Evolutionary conservation across 495 filamentous ascomycete genomes (phyloP), one percentile per base, ranked within the genome.

Genomic region (Penicillium dipodomyicola): DNA sequence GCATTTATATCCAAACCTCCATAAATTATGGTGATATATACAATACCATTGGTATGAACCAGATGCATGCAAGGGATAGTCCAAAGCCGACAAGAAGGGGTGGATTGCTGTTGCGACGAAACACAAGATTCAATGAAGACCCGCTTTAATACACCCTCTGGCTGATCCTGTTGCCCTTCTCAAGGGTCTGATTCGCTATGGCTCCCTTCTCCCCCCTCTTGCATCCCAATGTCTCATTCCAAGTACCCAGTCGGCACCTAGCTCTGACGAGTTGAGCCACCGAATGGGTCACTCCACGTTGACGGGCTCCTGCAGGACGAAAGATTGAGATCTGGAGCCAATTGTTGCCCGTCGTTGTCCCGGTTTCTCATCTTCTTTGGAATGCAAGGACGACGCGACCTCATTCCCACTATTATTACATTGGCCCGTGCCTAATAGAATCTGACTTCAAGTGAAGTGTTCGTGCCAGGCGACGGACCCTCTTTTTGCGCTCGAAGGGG

Each of bases 191-290:
- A 69, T 69, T 69, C 61, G 64, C 49, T 46, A 22, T 39, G 56
- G 46, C 25, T 25, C 23, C 42, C 47, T 58, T 29, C 43, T 14
- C 32, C 58, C 53, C 54, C 51, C 49, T 54, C 44, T 30, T 58
- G 52, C 58, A 67, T 66, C 63, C 63, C 60, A 62, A 61, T 69
- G 66, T 69, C 64, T 69, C 66, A 69, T 69, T 69, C 66, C 55
- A 47, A 14, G 33, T 35, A 23, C 22, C 56, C 63, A 66, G 57
- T 50, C 43, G 29, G 20, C 10, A 37, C 48, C 49, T 33, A 54
- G 47, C 53, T 56, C 66, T 68, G 65, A 68, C 63, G 65, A 56
- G 52, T 23, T 43, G 45, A 53, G 37, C 47, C 43, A 63, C 58
- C 50, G 35, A 49, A 44, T 47, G 51, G 51, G 54, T 45, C 60